phyloP scores from a whole-genome alignment of 352 stramenopile species.

The Globisporangium acanthophoron region DNA sequence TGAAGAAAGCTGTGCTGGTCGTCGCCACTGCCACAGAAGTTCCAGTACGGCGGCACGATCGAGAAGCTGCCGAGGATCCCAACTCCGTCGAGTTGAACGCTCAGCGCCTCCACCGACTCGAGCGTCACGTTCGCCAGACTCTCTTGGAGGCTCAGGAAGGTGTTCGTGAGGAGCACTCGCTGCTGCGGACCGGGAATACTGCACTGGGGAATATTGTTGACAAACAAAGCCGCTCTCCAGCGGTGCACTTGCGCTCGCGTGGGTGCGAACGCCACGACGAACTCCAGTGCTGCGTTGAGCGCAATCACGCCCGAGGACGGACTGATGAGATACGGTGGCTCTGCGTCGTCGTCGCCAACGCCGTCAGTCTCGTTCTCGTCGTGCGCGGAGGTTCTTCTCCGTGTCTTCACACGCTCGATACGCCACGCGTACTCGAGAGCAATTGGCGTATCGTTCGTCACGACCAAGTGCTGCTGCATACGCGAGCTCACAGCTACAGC shows the following conservation, averaged over 20 bases:
- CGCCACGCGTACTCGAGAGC: conserved; percentile 54
- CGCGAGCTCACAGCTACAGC: conserved; percentile 31
- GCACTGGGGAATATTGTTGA: conserved; percentile 43
- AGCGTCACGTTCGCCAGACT: conserved; percentile 3
- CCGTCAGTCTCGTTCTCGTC: neutral
- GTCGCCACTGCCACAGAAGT: conserved; percentile 2
- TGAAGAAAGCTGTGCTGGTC: neutral
- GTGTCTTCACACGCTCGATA: conserved; percentile 13
- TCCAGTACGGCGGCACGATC: conserved; percentile 10
- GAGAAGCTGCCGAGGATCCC: conserved; percentile 11
- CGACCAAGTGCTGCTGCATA: conserved; percentile 30
- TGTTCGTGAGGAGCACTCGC: conserved; percentile 24
- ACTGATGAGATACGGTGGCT: conserved; percentile 31
- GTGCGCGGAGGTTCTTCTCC: neutral
- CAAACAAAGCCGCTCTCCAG: conserved; percentile 35
- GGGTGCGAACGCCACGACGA: conserved; percentile 42
- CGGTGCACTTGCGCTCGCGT: conserved; percentile 12
- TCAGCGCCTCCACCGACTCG: conserved; percentile 4
- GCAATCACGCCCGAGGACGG: conserved; percentile 38
- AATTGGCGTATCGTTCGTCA: conserved; percentile 67
- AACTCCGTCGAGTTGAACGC: conserved; percentile 8
- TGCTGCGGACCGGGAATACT: conserved; percentile 46
- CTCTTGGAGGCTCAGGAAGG: conserved; percentile 19
- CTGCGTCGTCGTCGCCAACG: neutral
- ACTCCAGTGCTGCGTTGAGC: conserved; percentile 29